Percentiles rank a stretch among this genome's conserved stretches.
Conservation (phyloP, 1,284 basidiomycete genomes). For the Sanghuangporus baumii region DNA sequence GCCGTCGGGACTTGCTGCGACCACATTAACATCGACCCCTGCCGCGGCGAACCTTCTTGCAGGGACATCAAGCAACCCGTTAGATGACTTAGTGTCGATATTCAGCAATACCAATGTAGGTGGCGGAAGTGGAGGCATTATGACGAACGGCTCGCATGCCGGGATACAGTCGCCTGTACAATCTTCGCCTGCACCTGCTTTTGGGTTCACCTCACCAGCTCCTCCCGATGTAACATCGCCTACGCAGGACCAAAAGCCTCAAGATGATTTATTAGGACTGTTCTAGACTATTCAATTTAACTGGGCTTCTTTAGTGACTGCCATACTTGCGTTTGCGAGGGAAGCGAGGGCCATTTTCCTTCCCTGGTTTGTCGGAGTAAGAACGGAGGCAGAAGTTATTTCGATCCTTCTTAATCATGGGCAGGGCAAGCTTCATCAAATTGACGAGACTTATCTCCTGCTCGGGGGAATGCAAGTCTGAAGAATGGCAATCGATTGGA, state of each 20-base stretch:
- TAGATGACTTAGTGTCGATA: constrained; percentile 87
- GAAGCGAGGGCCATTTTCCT: too few relatives aligned
- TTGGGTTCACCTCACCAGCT: constrained; percentile 7
- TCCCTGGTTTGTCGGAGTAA: too few relatives aligned
- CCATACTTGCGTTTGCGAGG: neutral
- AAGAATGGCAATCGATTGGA: too few relatives aligned
- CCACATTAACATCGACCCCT: constrained; percentile 61
- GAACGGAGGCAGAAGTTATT: too few relatives aligned
- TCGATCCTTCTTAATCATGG: too few relatives aligned
- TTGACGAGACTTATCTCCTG: too few relatives aligned
- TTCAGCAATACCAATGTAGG: constrained; percentile 55
- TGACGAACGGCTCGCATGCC: constrained; percentile 26
- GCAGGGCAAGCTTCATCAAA: too few relatives aligned
- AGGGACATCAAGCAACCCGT: constrained; percentile 76
- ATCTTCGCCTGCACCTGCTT: constrained; percentile 22
- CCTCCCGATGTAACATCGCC: constrained; percentile 15
- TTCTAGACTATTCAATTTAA: constrained; percentile 28
- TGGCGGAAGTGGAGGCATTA: constrained; percentile 21
- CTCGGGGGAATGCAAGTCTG: too few relatives aligned
- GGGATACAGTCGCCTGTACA: constrained; percentile 20
- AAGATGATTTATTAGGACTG: constrained; percentile 46
- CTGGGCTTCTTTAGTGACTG: neutral
- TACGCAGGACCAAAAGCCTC: constrained; percentile 26
- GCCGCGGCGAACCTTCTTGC: constrained; percentile 65
- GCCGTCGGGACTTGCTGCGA: constrained; percentile 70